Percentiles rank a stretch among this genome's conserved stretches.
Evolutionary conservation across 1,284 basidiomycete genomes (phyloP).

Genomic region (Vanrija humicola): DNA sequence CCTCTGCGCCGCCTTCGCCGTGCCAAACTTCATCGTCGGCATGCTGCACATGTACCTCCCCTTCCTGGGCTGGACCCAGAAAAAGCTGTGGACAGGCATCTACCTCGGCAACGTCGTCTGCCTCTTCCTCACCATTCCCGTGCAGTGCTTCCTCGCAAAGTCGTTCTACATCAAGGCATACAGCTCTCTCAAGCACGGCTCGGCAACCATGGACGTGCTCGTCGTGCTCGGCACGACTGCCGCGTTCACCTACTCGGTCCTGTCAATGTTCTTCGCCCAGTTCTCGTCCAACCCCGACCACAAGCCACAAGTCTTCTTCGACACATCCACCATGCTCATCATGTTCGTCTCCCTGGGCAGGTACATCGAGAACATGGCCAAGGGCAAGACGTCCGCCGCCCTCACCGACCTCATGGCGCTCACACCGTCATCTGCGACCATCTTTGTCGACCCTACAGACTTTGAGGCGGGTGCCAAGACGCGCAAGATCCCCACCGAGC

Average conservation of each 20-base stretch:
- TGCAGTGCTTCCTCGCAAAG: slow-evolving; percentile 86
- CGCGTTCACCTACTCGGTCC: slow-evolving; percentile 84
- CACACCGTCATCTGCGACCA: slow-evolving; percentile 88
- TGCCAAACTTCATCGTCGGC: slow-evolving; percentile 87
- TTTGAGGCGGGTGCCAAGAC: slow-evolving; percentile 66
- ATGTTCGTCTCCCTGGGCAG: slow-evolving; percentile 94
- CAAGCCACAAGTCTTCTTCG: slow-evolving; percentile 89
- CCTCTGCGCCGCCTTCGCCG: slow-evolving; percentile 70
- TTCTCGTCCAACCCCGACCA: slow-evolving; percentile 58
- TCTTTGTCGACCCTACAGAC: slow-evolving; percentile 62
- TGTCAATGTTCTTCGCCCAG: slow-evolving; percentile 64
- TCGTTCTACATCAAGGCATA: slow-evolving; percentile 86
- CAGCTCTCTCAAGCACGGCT: slow-evolving; percentile 83
- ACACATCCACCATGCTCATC: slow-evolving; percentile 98
- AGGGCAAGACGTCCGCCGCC: slow-evolving; percentile 94
- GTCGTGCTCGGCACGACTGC: slow-evolving; percentile 92
- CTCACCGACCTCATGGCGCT: slow-evolving; percentile 94
- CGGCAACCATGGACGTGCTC: slow-evolving; percentile 87
- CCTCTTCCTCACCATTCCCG: slow-evolving; percentile 79
- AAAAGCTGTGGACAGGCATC: slow-evolving; percentile 58
- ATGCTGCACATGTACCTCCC: slow-evolving; percentile 71
- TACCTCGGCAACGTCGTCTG: slow-evolving; percentile 82
- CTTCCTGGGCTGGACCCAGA: slow-evolving; percentile 47
- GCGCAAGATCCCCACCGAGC: slow-evolving; percentile 86
- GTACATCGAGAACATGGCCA: slow-evolving; percentile 93